phyloP scores from a whole-genome alignment of 1,284 basidiomycete genomes.

The Mycosarcoma maydis region DNA sequence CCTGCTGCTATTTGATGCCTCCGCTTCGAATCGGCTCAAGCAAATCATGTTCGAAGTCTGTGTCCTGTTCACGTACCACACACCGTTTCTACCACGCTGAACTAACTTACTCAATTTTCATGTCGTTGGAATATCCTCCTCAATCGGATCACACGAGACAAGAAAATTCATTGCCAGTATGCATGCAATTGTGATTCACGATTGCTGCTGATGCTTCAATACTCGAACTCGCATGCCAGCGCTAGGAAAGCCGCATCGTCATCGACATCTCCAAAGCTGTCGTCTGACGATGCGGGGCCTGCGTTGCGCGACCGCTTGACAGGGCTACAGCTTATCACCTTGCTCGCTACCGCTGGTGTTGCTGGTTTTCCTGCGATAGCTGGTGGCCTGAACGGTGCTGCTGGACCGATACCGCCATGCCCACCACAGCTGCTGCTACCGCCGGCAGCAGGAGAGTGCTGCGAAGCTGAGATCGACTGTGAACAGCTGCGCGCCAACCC shows the following conservation, averaged over 20 bases:
- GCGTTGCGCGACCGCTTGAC: neutral
- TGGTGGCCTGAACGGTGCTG: conserved; percentile 39
- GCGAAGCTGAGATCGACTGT: conserved; percentile 5
- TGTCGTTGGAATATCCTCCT: neutral
- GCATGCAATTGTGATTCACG: no score
- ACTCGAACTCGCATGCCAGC: conserved; percentile 39
- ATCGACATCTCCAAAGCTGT: conserved; percentile 43
- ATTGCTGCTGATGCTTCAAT: no score
- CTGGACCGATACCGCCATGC: conserved; percentile 5
- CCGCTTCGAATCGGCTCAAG: no score
- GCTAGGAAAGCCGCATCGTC: conserved; percentile 41
- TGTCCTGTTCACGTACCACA: no score
- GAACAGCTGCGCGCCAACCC: conserved; percentile 35
- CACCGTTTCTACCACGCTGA: no score
- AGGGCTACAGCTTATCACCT: conserved; percentile 1
- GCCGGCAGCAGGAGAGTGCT: neutral
- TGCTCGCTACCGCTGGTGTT: neutral
- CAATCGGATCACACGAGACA: no score
- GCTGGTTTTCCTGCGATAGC: conserved; percentile 7
- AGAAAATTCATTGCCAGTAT: no score
- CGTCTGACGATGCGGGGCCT: conserved; percentile 25
- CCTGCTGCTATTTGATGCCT: no score
- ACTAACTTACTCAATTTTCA: no score
- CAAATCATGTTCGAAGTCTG: no score
- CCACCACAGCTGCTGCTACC: no score